Base-by-base conservation (phyloP, 2,329 filamentous ascomycete species). In the Xylariales sp. region DNA sequence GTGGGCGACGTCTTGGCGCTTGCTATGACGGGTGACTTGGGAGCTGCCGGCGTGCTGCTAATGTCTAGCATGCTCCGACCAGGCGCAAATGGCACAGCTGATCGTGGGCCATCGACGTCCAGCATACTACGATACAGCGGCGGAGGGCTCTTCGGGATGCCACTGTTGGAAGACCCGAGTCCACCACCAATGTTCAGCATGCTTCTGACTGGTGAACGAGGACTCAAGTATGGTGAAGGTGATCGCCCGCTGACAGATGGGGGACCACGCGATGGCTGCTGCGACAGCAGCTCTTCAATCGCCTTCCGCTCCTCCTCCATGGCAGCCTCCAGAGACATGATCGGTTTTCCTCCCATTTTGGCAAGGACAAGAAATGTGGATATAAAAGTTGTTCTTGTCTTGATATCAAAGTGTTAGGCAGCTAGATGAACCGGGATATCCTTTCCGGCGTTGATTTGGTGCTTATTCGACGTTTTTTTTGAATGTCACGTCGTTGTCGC, bases 191-290 rank as follows among this genome's bases (percentile, higher is more conserved):
- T 69, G 56, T 82, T 78, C 14, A 84, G 68, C 74, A 86, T 80
- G 61, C 80, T 86, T 51, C 83, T 74, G 40, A 85, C 76, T 9
- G 84, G 82, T 18, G 84, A 86, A 40, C 72, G 76, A 33, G 81
- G 77, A 41, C 66, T 73, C 20, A 65, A 60, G 62, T 74, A 73
- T 46, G 78, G 73, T 48, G 82, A 76, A 31, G 70, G 64, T 31
- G 73, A 72, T 50, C 73, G 67, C 31, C 51, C 60, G 47, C 34
- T 45, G 4, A 45, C 46, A 10, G 53, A 46, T 27, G 52, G 42
- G 28, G 46, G 37, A 19, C 51, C 48, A 34, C 55, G 50, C 21
- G 43, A 31, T 20, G 46, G 43, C 21, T 52, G 53, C 49, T 51
- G 55, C 15, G 53, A 40, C n/a, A 61, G 55, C 19, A 61, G 48